Base-by-base conservation (phyloP, 352 stramenopile genomes). In the Globisporangium alternatum region DNA sequence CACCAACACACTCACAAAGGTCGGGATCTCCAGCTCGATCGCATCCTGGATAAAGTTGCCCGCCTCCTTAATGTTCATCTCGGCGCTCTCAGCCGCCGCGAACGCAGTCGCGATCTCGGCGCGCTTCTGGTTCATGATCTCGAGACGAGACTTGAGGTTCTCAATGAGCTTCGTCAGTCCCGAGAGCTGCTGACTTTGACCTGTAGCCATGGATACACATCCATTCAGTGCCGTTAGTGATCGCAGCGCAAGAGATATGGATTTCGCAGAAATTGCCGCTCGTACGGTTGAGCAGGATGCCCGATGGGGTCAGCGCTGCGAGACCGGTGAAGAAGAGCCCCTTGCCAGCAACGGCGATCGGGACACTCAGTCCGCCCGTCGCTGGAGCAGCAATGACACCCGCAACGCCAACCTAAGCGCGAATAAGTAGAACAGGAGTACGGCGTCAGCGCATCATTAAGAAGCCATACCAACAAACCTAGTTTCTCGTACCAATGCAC, bases 41-140 rank as follows among this genome's bases (percentile, higher is more conserved):
- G 87, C 82, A 47, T 94, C 84, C 56, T 94, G 84, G 45, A 83
- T 92, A 43, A 94, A 96, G 60, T 84, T 80, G 13, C 74, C 78
- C 28, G 81, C 81, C 78, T 92, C 83, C 76, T 89, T 85, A n/a
- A 93, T 83, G 61, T 94, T 90, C 33, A 94, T 74, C 61, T 94
- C 78, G 10, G 90, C 67, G 30, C 82, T 76, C 58, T 93, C 83
- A 15, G 81, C 83, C 1, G 85, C 87, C 15, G 86, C 78, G 37
- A 89, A 91, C 17, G 81, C 85, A 17, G 79, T 75, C 22, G 83
- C 77, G 70, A 96, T 82, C 53, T 94, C 87, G 25, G 83, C 80
- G 19, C 85, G 78, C 56, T 91, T 91, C 64, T 91, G 83, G 64
- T 84, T 89, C 81, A 96, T 89, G 31, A 94, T 96, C 65, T 93